Evolutionary conservation across 805 yeast species (phyloP).

Genomic region (Wickerhamiella qilinensis): DNA sequence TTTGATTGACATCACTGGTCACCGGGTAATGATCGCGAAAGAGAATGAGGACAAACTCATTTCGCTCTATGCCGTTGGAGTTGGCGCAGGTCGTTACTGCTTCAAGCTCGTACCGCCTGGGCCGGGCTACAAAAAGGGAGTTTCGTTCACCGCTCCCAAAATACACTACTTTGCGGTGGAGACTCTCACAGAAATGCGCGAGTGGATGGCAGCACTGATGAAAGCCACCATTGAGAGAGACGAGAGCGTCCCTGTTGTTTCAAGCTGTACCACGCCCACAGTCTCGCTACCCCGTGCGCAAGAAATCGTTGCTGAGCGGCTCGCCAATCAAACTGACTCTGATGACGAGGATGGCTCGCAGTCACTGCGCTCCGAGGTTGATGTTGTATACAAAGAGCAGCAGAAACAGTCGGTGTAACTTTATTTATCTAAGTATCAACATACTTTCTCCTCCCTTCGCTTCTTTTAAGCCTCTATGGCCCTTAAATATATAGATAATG

Average conservation of each 20-base stretch:
- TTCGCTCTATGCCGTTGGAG: slow-evolving; percentile 78
- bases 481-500: too few species aligned
- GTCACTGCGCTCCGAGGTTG: neutral
- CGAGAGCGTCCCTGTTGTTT: slow-evolving; percentile 77
- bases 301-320: slow-evolving; percentile 64
- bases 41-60: slow-evolving; percentile 70
- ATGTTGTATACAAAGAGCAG: neutral
- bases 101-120: slow-evolving; percentile 93
- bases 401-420: neutral
- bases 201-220: slow-evolving; percentile 89
- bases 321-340: slow-evolving; percentile 33
- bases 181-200: slow-evolving; percentile 75
- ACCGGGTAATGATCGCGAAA: slow-evolving; percentile 67
- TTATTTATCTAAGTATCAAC: neutral
- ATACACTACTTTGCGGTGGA: slow-evolving; percentile 95
- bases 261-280: slow-evolving; percentile 92
- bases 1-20: slow-evolving; percentile 87
- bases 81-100: slow-evolving; percentile 87
- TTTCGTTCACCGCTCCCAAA: slow-evolving; percentile 91
- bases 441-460: neutral
- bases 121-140: slow-evolving; percentile 89
- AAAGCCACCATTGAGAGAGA: slow-evolving; percentile 94
- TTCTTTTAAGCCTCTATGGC: too few species aligned
- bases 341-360: slow-evolving; percentile 2
- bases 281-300: slow-evolving; percentile 77